Evolutionary conservation across 2,329 filamentous ascomycete genomes (phyloP), one percentile per base, ranked within the genome.

Genomic region (Diaporthe sp.): DNA sequence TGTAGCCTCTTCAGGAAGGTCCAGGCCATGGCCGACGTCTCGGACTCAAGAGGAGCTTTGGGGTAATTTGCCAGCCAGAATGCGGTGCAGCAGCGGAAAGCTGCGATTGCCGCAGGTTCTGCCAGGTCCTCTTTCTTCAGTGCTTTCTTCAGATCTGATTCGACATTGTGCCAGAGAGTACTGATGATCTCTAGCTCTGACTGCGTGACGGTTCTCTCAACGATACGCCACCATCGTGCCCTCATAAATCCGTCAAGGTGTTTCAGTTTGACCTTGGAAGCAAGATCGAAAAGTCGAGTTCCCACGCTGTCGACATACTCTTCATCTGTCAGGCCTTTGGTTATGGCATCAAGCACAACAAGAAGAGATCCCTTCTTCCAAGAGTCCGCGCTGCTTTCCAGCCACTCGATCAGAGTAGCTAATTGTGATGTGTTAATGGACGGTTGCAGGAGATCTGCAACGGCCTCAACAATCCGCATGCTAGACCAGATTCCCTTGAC

Each of bases 371-470:
- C 78, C 7, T 75, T 81, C 61, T 61, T 81, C 71, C 73, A 80
- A 63, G 19, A 77, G 7, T 63, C 65, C 22, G 80, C 79, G 58
- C 85, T 82, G 12, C 76, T 75, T 17, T 81, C 80, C 0, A 87
- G 76, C 85, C 86, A 87, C n/a, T 82, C 79, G 19, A 89, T 75
- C 5, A 88, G 74, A 8, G 84, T 83, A 2, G 81, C 65, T 9
- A 89, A 79, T 73, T 88, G 87, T n/a, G 83, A 81, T 4, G 82
- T 79, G 1, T 85, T 88, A 63, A 89, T 79, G 4, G 86, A 83
- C 17, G 83, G 81, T 73, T 88, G 85, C 22, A 89, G 77, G 47
- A 79, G 59, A 78, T 75, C 17, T 71, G 77, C 59, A 44, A 83
- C 78, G 8, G 78, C 74, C 0, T 73, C 61, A 5, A 76, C 75